These are phyloP conservation scores for Chlorophyllum brunneum DNA, from an alignment of 768 basidiomycete species.

Conservation along the genomic window DNA sequence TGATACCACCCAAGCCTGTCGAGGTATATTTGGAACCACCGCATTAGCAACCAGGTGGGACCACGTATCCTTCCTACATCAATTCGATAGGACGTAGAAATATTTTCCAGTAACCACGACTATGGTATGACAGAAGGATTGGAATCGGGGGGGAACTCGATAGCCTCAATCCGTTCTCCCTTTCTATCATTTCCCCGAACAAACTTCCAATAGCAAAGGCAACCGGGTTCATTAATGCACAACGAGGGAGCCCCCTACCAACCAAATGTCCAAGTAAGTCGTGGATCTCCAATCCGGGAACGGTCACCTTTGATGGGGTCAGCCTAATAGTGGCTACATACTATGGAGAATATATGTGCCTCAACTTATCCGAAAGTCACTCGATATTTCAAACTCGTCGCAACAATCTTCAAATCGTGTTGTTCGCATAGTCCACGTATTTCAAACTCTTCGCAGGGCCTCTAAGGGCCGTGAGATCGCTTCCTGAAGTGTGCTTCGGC, in stretches of 20 bases:
- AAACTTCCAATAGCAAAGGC: slow-evolving; percentile 56
- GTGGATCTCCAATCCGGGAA: slow-evolving; percentile 57
- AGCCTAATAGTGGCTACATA: slow-evolving; percentile 17
- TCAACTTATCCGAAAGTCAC: slow-evolving; percentile 40
- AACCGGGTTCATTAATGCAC: slow-evolving; percentile 60
- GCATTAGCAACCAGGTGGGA: slow-evolving; percentile 40
- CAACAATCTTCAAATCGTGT: slow-evolving; percentile 47
- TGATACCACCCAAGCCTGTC: too few relatives aligned
- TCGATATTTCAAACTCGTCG: slow-evolving; percentile 32
- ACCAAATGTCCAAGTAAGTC: slow-evolving; percentile 51
- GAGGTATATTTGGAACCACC: too few relatives aligned
- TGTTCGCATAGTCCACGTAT: slow-evolving; percentile 61
- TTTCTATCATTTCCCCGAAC: slow-evolving; percentile 49
- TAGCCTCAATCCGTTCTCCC: slow-evolving; percentile 54
- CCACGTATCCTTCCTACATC: slow-evolving; percentile 42
- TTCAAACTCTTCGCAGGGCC: slow-evolving; percentile 34
- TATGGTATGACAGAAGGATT: slow-evolving; percentile 46
- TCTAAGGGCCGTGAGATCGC: slow-evolving; percentile 38
- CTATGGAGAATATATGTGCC: slow-evolving; percentile 38
- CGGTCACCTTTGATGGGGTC: slow-evolving; percentile 36
- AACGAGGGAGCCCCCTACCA: slow-evolving; percentile 55
- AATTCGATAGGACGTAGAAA: slow-evolving; percentile 39
- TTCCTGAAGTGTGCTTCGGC: slow-evolving; percentile 39
- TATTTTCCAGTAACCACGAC: slow-evolving; percentile 55
- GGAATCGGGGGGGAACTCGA: slow-evolving; percentile 40